Evolutionary conservation across 2,329 filamentous ascomycete genomes (phyloP), one percentile per base, ranked within the genome.

Genomic region (Magnaporthales sp.): DNA sequence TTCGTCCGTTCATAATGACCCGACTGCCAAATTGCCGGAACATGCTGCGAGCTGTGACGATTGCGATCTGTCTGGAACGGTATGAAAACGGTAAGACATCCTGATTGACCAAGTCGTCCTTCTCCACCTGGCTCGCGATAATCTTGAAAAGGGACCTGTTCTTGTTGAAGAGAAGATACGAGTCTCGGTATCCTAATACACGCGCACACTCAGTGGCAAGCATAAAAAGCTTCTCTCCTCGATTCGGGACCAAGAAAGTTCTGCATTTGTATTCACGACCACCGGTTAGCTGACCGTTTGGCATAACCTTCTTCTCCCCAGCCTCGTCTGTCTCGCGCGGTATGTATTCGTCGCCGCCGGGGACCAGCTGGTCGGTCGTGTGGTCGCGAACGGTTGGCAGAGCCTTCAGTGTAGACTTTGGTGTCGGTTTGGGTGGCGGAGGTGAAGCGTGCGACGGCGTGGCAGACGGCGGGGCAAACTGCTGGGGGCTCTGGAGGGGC

Each of bases 141-240:
- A 99, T 99, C 80, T 99, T 99, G 83, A 87, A 96, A 9, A 99
- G 82, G 2, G 95, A 98, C 70, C 94, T 86, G 77, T 99, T 98
- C 81, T 98, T 97, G 84, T 98, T 98, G 82, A 99, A 99, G 19
- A 99, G 82, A 46, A 99, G 83, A 76, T 99, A 99, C n/a, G 93
- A 97, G 77, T 99, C 95, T 68, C 95, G 87, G 76, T 99, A 99
- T 62, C 93, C 91, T 26, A 98, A 83, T 4, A 97, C 93, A 71
- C 95, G 88, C 27, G 95, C 95, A 75, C 95, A 98, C 79, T 99
- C 95, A 19, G 95, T 99, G 46, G 95, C 95, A 65, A 99, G 86
- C 95, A 99, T 99, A 80, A 98, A 99, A 6, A 98, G 85, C 78
- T 97, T 97, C 71, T 96, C 90, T 30, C 92, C 93, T 72, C 95